Percentiles rank a stretch among this genome's conserved stretches.
Conservation (phyloP, 2,329 filamentous ascomycete species). For the Cercospora berteroae region DNA sequence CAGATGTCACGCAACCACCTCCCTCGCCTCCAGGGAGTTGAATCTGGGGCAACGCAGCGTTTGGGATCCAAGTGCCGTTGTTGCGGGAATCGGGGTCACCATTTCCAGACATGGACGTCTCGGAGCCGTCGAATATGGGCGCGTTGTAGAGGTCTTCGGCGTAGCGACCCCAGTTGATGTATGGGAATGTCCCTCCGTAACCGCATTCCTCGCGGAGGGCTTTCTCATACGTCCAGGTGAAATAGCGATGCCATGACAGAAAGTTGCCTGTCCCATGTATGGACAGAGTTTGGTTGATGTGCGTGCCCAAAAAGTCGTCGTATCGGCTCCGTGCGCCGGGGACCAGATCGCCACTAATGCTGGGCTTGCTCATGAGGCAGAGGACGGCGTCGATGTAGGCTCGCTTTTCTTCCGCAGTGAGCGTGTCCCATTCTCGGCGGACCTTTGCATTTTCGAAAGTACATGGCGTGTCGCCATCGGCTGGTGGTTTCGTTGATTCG, state of each 20-base stretch:
- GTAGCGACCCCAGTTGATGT: constrained; percentile 42
- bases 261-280: constrained; percentile 29
- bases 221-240: constrained; percentile 45
- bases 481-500: background rate
- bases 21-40: constrained; percentile 50
- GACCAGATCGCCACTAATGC: constrained; percentile 25
- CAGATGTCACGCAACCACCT: constrained; percentile 55
- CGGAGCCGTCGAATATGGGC: constrained; percentile 57
- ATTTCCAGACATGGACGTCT: constrained; percentile 41
- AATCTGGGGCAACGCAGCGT: constrained; percentile 25
- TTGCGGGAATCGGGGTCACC: constrained; percentile 16
- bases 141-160: constrained; percentile 46
- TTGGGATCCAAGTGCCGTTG: constrained; percentile 17
- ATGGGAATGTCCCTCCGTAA: constrained; percentile 40
- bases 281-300: constrained; percentile 35
- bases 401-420: constrained; percentile 29
- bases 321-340: constrained; percentile 32
- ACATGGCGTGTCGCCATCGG: background rate
- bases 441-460: constrained; percentile 40
- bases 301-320: constrained; percentile 27
- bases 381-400: constrained; percentile 35
- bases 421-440: constrained; percentile 45
- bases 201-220: constrained; percentile 45
- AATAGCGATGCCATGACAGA: constrained; percentile 45
- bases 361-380: constrained; percentile 33